Evolutionary conservation across 495 filamentous ascomycete genomes (phyloP), one percentile per base, ranked within the genome.

Genomic region (Penicillium maclennaniae): DNA sequence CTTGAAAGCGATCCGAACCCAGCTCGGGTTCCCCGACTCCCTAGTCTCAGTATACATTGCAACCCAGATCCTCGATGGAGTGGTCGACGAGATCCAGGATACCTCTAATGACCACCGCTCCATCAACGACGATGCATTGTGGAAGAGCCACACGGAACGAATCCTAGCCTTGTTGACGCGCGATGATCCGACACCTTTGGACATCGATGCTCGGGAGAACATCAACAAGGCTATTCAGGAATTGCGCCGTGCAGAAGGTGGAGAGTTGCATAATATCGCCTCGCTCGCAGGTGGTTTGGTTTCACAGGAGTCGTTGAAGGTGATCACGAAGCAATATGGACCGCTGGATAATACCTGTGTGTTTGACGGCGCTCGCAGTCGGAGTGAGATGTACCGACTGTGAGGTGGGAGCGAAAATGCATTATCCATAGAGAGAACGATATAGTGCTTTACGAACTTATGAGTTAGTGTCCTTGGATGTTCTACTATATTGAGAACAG

Each of bases 221-320:
- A 69, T 84, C 31, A 55, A 72, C 14, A 65, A 84, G 45, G 79
- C 80, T 23, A 79, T 83, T 45, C 74, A 78, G 44, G 87, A 91
- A 65, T 73, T 91, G 25, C 84, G 82, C 39, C 80, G 92, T 31
- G 87, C 88, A 27, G 87, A 84, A 47, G 90, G 90, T 28, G 88
- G 83, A 40, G 93, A 99, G 70, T 74, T 99, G 58, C 95, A 97
- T 72, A 97, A 97, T 67, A 88, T 96, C 45, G 85, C 92, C n/a
- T 85, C 91, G 21, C 68, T 97, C 43, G 87, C 86, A 7, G 93
- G 95, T 17, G 95, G 93, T 0, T 85, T 99, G 71, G 87, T 95
- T 21, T 89, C 92, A 26, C 93, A 99, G 72, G 93, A 99, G 75
- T 81, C 90, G 26, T 91, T 97, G 66, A 99, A 99, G 78, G 85